Base-by-base conservation (phyloP, 305 asterid species). In the Caryopteris hybrid region DNA sequence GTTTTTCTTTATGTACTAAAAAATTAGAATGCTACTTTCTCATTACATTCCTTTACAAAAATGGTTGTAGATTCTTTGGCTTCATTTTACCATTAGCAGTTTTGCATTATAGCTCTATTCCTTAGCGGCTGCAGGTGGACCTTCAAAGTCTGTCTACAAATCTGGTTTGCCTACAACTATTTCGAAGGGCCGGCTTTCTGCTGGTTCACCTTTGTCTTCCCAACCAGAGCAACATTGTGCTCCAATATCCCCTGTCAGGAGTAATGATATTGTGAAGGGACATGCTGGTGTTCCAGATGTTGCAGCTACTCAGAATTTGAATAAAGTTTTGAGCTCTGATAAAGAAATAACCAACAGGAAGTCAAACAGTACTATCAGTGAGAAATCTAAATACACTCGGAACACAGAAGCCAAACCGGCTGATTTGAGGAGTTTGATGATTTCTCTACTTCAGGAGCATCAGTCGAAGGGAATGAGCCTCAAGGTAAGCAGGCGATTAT, bases 391-490 rank as follows among this genome's bases (percentile, higher is more conserved):
- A 52, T 71, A 62, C 70, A 84, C 78, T 42, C 76, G 78, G 20
- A 73, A 48, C 57, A 69, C 64, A 54, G 87, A 80, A 72, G 73
- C 80, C 55, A 85, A 78, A 59, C 81, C 88, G n/a, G 17, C 87
- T 58, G 94, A 95, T 75, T 81, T 95, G 87, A 82, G 74, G 69
- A 80, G 88, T 76, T 69, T 83, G 88, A 74, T 95, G 66, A 74
- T 76, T 64, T 84, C 96, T 72, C 84, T 88, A 39, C 95, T 92
- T 59, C 80, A 58, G 83, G 96, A 89, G 85, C 79, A 78, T 70
- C 88, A 85, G 45, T 68, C 88, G 43, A 83, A 81, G 31, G 99
- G 98, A 80, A 86, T 91, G 96, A 91, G 85, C 76, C 80, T 88
- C 22, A 87, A 86, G 93, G 99, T 91, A 73, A 78, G 75, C 64